phyloP scores from a whole-genome alignment of 1,284 basidiomycete genomes.

The Schizopora paradoxa region DNA sequence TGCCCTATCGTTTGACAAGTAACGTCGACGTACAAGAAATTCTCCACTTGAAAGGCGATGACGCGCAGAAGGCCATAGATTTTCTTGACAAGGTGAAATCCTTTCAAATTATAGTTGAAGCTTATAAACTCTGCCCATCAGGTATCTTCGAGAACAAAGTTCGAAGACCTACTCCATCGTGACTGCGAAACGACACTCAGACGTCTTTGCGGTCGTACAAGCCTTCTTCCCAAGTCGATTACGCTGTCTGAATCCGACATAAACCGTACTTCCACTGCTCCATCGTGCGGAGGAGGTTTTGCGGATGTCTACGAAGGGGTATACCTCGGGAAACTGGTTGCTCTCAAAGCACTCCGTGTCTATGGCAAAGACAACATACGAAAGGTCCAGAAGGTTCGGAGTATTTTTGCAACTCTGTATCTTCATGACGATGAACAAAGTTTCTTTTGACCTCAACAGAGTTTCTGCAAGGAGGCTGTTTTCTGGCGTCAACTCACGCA shows the following conservation, averaged over 20 bases:
- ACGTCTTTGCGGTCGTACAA: neutral
- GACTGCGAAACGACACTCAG: conserved; percentile 2
- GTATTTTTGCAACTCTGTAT: neutral
- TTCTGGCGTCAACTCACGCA: conserved; percentile 11
- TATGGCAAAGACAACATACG: conserved; percentile 2
- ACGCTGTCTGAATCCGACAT: neutral
- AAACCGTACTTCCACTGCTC: neutral
- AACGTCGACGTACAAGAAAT: too few relatives aligned
- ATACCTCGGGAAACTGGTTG: conserved; percentile 10
- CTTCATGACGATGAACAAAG: neutral
- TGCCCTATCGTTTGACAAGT: too few relatives aligned
- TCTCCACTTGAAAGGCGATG: too few relatives aligned
- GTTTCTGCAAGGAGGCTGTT: conserved; percentile 14
- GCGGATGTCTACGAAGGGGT: conserved; percentile 16
- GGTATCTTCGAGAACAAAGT: too few relatives aligned
- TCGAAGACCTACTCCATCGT: too few relatives aligned
- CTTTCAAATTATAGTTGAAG: too few relatives aligned
- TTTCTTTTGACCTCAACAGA: neutral
- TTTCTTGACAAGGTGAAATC: too few relatives aligned
- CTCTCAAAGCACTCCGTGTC: conserved; percentile 15
- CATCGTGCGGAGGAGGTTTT: conserved; percentile 12
- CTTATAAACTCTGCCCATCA: too few relatives aligned
- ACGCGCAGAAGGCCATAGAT: too few relatives aligned
- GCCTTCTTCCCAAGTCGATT: conserved; percentile 1
- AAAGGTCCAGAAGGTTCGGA: neutral